Evolutionary conservation across 75 land plant genomes (phyloP), one percentile per base, ranked within the genome.

Genomic region (Cupressus sempervirens): DNA sequence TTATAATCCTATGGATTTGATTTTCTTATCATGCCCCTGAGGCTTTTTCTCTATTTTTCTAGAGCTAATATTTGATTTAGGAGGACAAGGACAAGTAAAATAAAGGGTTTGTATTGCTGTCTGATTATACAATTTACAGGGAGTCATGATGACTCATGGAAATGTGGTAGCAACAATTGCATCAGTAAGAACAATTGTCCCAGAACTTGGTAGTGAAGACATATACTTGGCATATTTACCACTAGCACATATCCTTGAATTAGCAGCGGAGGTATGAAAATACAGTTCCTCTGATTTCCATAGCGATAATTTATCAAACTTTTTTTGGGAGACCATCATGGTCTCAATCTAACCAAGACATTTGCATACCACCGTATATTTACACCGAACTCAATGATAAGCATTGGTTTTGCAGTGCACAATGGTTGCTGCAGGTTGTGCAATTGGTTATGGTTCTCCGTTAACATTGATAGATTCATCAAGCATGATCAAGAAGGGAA

Each of bases 111-210:
- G 29, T 45, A 40, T n/a, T 79, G 26, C 11, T 79, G 11, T 45
- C 16, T 62, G 45, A 30, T 81, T 32, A 48, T 73, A 73, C 18
- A n/a, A 14, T 15, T 82, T 84, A 48, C 85, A 97, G 99, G 99
- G 99, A 43, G 99, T 97, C 46, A 90, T 93, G 94, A 95, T 97
- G 84, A 89, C 96, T 68, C 99, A 97, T 90, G 96, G 89, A 54
- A 97, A 95, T 85, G 88, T 97, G 72, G 92, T 97, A 35, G 91
- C 98, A 58, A 97, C 96, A 75, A 91, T 90, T 45, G 91, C 98
- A 83, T 96, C 92, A 48, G 95, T 95, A 53, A 81, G 84, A 89
- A 92, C 90, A 29, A 88, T 92, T 35, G 40, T 95, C 40, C 98
- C 98, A 13, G 81, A 76, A 14, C 84, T 95, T 34, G 85, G 90